Evolutionary conservation across 768 basidiomycete species (phyloP).

Genomic region (Coprinopsis cinerea): DNA sequence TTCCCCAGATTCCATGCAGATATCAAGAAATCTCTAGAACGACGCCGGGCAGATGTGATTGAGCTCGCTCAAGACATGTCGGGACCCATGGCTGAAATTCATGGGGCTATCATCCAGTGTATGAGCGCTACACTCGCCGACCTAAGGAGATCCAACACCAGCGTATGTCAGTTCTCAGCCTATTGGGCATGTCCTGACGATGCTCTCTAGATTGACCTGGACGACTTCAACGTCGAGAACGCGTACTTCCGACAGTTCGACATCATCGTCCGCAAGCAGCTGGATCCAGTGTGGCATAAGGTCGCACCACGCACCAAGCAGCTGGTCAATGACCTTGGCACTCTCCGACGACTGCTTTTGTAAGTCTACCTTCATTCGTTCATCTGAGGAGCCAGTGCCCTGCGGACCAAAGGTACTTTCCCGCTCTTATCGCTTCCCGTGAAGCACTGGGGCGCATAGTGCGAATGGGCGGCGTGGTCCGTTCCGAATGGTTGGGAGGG

Average conservation of each 20-base stretch:
- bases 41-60: slow-evolving; percentile 84
- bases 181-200: not conserved
- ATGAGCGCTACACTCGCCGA: slow-evolving; percentile 89
- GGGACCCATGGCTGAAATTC: slow-evolving; percentile 86
- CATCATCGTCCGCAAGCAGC: slow-evolving; percentile 75
- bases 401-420: too few species aligned
- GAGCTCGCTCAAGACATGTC: slow-evolving; percentile 87
- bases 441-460: too few species aligned
- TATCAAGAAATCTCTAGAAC: slow-evolving; percentile 76
- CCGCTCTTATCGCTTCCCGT: too few species aligned
- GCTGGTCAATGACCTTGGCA: slow-evolving; percentile 82
- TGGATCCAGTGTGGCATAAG: slow-evolving; percentile 96
- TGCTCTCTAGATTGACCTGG: slow-evolving; percentile 74
- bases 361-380: slow-evolving; percentile 29
- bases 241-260: slow-evolving; percentile 95
- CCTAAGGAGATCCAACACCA: slow-evolving; percentile 79
- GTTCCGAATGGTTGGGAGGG: too few species aligned
- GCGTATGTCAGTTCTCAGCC: slow-evolving; percentile 29
- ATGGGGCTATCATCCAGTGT: slow-evolving; percentile 87
- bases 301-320: slow-evolving; percentile 91
- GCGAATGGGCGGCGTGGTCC: too few species aligned
- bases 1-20: slow-evolving; percentile 95
- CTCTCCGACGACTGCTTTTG: slow-evolving; percentile 77
- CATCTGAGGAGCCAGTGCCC: too few species aligned
- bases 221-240: slow-evolving; percentile 88